A percentile compares a stretch with the other conserved stretches of the same genome.
phyloP scores from a whole-genome alignment of 192 early-diverging fungal species.

The Mortierella claussenii region DNA sequence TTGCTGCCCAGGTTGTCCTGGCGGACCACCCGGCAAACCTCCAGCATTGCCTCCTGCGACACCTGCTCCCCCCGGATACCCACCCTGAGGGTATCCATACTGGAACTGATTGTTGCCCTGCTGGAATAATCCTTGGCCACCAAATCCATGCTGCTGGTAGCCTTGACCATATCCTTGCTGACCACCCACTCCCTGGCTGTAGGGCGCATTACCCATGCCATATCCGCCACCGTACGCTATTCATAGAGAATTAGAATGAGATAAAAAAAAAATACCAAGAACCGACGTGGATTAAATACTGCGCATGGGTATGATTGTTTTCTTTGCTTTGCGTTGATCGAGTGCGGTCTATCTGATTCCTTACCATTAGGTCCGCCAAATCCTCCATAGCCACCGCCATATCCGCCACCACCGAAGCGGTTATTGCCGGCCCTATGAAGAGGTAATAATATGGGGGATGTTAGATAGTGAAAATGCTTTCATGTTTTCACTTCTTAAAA shows the following conservation, averaged over 20 bases:
- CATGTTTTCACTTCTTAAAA: background rate
- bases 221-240: conserved; percentile 30
- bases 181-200: conserved; percentile 18
- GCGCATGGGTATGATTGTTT: too few relatives aligned
- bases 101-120: conserved; percentile 34
- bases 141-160: conserved; percentile 33
- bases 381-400: conserved; percentile 42
- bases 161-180: conserved; percentile 25
- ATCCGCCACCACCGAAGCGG: conserved; percentile 35
- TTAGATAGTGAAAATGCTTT: background rate
- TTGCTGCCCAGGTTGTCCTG: conserved; percentile 24
- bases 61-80: conserved; percentile 11
- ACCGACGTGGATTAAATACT: too few relatives aligned
- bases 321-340: too few relatives aligned
- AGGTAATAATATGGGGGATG: background rate
- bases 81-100: conserved; percentile 32
- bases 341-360: too few relatives aligned
- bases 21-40: conserved; percentile 17
- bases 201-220: conserved; percentile 41
- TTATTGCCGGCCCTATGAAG: background rate
- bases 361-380: conserved; percentile 49
- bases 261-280: too few relatives aligned
- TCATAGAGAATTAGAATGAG: background rate
- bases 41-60: conserved; percentile 20
- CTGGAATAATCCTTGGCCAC: conserved; percentile 22